Evolutionary conservation across 768 basidiomycete genomes (phyloP).

Genomic region (Boletus tomentosulus): DNA sequence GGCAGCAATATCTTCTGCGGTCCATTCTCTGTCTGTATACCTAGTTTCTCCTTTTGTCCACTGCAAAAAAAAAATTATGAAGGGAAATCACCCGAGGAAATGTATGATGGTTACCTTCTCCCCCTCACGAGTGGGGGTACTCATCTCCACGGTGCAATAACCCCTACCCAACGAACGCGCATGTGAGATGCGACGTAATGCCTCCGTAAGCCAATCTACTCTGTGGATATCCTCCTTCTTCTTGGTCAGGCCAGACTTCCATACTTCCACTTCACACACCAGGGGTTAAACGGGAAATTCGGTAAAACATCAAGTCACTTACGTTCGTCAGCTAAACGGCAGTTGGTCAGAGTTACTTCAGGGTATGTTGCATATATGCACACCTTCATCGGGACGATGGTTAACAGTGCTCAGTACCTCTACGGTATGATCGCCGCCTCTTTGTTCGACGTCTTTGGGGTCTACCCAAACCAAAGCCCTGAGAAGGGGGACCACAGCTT

Average conservation of each 20-base stretch:
- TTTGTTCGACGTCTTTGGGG: slow-evolving; percentile 38
- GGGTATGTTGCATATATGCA: slow-evolving; percentile 24
- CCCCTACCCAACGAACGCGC: slow-evolving; percentile 56
- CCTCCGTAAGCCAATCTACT: slow-evolving; percentile 84
- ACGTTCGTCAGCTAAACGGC: slow-evolving; percentile 54
- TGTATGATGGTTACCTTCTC: slow-evolving; percentile 47
- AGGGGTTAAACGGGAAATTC: slow-evolving; percentile 1
- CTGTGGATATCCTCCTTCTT: slow-evolving; percentile 49
- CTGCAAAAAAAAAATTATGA: slow-evolving; percentile 34
- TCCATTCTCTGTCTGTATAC: slow-evolving; percentile 71
- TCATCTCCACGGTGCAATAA: slow-evolving; percentile 62
- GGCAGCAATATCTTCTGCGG: slow-evolving; percentile 58
- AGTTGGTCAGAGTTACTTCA: slow-evolving; percentile 21
- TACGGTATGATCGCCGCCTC: slow-evolving; percentile 69
- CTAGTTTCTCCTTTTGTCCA: slow-evolving; percentile 69
- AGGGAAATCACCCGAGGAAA: slow-evolving; percentile 8
- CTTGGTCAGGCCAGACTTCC: slow-evolving; percentile 52
- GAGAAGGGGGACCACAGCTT: slow-evolving; percentile 52
- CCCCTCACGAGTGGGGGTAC: slow-evolving; percentile 48
- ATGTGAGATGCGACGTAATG: slow-evolving; percentile 65
- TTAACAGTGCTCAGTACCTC: slow-evolving; percentile 67
- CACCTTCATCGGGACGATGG: slow-evolving; percentile 65
- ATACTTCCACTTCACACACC: slow-evolving; percentile 54
- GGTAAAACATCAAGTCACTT: slow-evolving; percentile 20
- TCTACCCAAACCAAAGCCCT: slow-evolving; percentile 27